These are phyloP conservation scores for Boletus sp. DNA, from an alignment of 768 basidiomycete genomes.

Conservation along the genomic window DNA sequence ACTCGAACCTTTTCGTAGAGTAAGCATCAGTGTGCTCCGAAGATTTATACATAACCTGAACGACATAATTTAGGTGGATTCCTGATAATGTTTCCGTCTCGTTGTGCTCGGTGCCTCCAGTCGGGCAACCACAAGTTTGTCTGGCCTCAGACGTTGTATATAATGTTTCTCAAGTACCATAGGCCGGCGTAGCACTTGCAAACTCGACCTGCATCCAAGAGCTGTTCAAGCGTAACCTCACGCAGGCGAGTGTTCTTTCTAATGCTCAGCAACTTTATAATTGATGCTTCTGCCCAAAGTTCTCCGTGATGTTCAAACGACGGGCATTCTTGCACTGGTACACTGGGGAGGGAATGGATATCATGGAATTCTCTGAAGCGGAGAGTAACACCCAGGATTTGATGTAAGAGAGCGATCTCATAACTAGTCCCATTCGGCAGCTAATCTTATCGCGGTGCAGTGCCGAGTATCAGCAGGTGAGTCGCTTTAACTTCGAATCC, in stretches of 20 bases:
- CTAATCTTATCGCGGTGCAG: slow-evolving; percentile 35
- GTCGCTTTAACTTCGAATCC: slow-evolving; percentile 5
- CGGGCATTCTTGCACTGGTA: slow-evolving; percentile 91
- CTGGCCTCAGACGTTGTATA: background rate
- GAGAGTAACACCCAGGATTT: slow-evolving; percentile 80
- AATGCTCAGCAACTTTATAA: background rate
- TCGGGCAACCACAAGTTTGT: slow-evolving; percentile 67
- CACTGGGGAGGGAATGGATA: slow-evolving; percentile 88
- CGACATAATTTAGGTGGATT: slow-evolving; percentile 59
- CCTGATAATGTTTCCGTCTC: slow-evolving; percentile 88
- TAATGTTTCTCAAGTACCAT: slow-evolving; percentile 9
- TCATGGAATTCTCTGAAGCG: slow-evolving; percentile 78
- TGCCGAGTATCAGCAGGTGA: slow-evolving; percentile 86
- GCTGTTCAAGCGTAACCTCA: slow-evolving; percentile 70
- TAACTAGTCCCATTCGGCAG: background rate
- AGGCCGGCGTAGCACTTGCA: slow-evolving; percentile 68
- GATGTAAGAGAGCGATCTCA: slow-evolving; percentile 52
- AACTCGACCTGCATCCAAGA: slow-evolving; percentile 88
- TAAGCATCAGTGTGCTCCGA: slow-evolving; percentile 32
- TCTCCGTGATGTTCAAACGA: slow-evolving; percentile 77
- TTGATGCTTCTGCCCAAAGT: slow-evolving; percentile 40
- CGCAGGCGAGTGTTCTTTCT: slow-evolving; percentile 42
- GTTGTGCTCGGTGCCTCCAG: slow-evolving; percentile 77
- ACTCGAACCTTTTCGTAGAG: slow-evolving; percentile 78
- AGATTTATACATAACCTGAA: background rate